Evolutionary conservation across 495 filamentous ascomycete genomes (phyloP), one percentile per base, ranked within the genome.

Genomic region (Penicillium waksmanii): DNA sequence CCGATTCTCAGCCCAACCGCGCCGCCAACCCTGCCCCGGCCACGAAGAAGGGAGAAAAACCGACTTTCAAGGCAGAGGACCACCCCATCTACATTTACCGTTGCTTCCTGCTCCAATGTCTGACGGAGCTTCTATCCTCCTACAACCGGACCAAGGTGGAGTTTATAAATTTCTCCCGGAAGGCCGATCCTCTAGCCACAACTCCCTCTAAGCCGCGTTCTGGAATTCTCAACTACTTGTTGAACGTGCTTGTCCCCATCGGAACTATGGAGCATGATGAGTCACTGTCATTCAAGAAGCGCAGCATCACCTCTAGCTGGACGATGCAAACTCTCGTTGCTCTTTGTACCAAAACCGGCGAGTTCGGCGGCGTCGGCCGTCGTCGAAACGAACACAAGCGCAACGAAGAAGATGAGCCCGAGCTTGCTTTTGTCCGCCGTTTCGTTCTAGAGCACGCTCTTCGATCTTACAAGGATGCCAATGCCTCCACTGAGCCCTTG

Each of bases 101-200:
- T 19, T 96, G 92, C 78, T 97, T 98, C 78, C 80, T 99, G 55
- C 81, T 99, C 42, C 91, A 96, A 69, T 96, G 94, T 66, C 79
- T 99, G 34, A 89, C 93, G 0, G 95, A 99, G 70, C 83, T 99
- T 17, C 80, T 99, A n/a, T 87, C 88, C 42, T 94, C 87, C 66
- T 98, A 97, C 77, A 96, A 92, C 59, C 88, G 93, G 27, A 88
- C 92, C 40, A 99, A 99, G 79, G 82, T 98, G 19, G 96, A 99
- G 66, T 99, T 99, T 70, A 97, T 99, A 73, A 97, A 97, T 68
- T 98, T 97, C 79, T 97, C 94, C 52, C 87, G 95, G 58, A 91
- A 91, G 65, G 88, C 89, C 18, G 89, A 91, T 57, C 89, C 92
- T 5, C 82, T 91, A 60, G 85, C 88, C 27, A 88, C 85, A 47